A percentile compares a stretch with the other conserved stretches of the same genome.
Conservation (phyloP, 2,329 filamentous ascomycete species). For the Arachnopeziza araneosa region DNA sequence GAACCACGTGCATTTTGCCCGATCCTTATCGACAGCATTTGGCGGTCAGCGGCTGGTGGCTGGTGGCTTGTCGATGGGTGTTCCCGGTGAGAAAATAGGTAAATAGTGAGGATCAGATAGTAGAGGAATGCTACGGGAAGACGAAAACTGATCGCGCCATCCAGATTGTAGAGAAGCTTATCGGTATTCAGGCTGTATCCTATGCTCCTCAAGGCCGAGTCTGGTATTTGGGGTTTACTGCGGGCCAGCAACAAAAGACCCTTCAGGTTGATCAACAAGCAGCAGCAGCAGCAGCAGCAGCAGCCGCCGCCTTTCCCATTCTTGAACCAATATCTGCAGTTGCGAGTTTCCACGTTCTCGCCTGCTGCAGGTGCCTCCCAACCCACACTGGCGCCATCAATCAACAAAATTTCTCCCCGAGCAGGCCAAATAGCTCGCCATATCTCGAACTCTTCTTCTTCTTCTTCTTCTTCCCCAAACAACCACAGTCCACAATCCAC, state of each 20-base stretch:
- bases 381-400: slow-evolving; percentile 19
- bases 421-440: slow-evolving; percentile 41
- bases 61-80: background rate
- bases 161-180: background rate
- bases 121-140: background rate
- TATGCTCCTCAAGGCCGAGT: background rate
- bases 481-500: slow-evolving; percentile 11
- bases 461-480: slow-evolving; percentile 9
- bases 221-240: background rate
- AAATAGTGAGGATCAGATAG: background rate
- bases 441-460: slow-evolving; percentile 36
- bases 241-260: background rate
- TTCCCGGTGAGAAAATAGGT: background rate
- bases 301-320: background rate
- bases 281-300: background rate
- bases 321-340: background rate
- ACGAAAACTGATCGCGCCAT: background rate
- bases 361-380: background rate
- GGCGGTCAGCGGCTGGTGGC: background rate
- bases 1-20: background rate
- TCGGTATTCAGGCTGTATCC: background rate
- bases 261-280: background rate
- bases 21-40: background rate
- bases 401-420: slow-evolving; percentile 23
- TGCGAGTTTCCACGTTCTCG: background rate